Evolutionary conservation across 2,329 filamentous ascomycete species (phyloP).

Genomic region (Purpureocillium lavendulum): DNA sequence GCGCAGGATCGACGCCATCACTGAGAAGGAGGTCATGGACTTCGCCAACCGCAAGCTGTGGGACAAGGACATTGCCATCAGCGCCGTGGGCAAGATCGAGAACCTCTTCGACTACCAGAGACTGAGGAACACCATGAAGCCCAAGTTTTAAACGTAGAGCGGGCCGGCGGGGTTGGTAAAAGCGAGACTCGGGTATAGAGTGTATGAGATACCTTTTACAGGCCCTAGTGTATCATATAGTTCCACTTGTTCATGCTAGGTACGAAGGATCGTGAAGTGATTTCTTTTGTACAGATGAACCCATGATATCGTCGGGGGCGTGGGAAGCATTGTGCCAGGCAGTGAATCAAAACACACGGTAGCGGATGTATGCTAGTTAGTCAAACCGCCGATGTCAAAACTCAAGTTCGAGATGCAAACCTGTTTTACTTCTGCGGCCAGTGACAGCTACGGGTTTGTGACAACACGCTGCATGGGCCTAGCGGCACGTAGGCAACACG

Average conservation of each 20-base stretch:
- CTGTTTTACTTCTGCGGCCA: too few species aligned
- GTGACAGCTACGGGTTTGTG: too few species aligned
- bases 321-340: too few species aligned
- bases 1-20: conserved; percentile 78
- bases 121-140: conserved; percentile 78
- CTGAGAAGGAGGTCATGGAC: conserved; percentile 93
- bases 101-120: conserved; percentile 72
- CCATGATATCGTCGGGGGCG: too few species aligned
- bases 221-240: conserved; percentile 48
- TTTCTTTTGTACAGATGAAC: conserved; percentile 7
- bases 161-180: conserved; percentile 20
- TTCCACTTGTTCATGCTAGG: conserved; percentile 27
- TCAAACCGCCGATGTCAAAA: too few species aligned
- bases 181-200: conserved; percentile 41
- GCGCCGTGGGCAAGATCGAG: conserved; percentile 88
- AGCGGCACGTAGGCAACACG: too few species aligned
- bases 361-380: too few species aligned
- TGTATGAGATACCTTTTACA: conserved; percentile 46
- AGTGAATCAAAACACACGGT: too few species aligned
- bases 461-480: too few species aligned
- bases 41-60: conserved; percentile 93
- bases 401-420: too few species aligned
- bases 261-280: conserved; percentile 19
- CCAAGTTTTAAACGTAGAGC: conserved; percentile 51
- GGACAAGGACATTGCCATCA: conserved; percentile 94